Base-by-base conservation (phyloP, 495 filamentous ascomycete species). In the Rhizodiscina lignyota region DNA sequence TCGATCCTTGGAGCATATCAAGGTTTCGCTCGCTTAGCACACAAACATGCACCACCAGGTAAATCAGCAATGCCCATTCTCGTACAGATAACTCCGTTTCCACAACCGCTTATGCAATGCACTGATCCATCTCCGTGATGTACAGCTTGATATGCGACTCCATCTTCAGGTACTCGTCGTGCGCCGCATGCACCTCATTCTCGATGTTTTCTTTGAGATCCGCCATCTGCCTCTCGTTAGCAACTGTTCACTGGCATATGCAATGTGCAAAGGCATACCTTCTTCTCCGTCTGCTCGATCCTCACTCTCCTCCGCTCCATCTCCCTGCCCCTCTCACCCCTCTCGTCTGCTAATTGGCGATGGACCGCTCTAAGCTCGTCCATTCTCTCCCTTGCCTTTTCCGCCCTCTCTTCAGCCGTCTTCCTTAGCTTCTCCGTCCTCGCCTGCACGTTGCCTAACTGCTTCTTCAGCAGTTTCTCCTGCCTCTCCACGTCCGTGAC, bases 261-360 rank as follows among this genome's bases (percentile, higher is more conserved):
- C 11, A 5, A 24, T 16, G 5, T 4, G 2, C 21, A 48, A n/a
- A n/a, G n/a, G n/a, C 64, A 41, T 67, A 86, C 85, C 80, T 96
- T 94, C 65, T 93, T 94, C 71, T 94, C 89, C 21, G 82, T 94
- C 64, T 93, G 84, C 61, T 96, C 87, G 41, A 96, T 96, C 35
- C 84, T 60, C 6, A 94, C 83, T 43, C 83, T 71, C 54, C 85
- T 68, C 50, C 72, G 70, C 62, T 97, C 89, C 61, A 96, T 89
- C 51, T 94, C 89, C 16, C 75, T 70, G 23, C 77, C 76, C 59
- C 87, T 87, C 34, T 83, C 83, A 0, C 66, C 64, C 42, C 83
- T 66, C 64, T 97, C 91, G 40, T 89, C 80, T 0, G 75, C 79
- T 35, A 96, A 56, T 44, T 73, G 68, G 49, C 71, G 72, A 58